phyloP scores from a whole-genome alignment of 257 asterid genomes.

The Cinchona pubescens region DNA sequence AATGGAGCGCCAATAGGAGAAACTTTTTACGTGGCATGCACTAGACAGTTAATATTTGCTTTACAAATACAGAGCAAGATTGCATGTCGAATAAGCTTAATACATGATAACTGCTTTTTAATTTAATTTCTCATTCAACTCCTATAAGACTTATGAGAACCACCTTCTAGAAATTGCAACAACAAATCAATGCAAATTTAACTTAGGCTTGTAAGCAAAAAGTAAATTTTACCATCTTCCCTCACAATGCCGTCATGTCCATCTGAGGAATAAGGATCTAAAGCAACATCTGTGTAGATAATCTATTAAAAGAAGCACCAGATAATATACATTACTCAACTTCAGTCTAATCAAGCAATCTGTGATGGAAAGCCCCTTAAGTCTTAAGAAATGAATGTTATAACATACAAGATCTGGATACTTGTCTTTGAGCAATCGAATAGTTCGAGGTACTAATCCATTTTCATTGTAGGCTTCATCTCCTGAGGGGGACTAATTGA shows the following conservation, averaged over 20 bases:
- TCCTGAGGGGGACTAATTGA: constrained; percentile 69
- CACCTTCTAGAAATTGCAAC: not conserved
- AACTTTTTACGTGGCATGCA: not conserved
- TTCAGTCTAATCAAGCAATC: not conserved
- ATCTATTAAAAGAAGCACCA: constrained; percentile 39
- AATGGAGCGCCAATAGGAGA: not conserved
- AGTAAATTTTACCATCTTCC: constrained; percentile 72
- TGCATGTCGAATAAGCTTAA: not conserved
- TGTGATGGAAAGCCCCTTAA: not conserved
- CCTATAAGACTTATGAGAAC: no score
- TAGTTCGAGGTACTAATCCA: constrained; percentile 84
- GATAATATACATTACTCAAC: constrained; percentile 13
- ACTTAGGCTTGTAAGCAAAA: constrained; percentile 2
- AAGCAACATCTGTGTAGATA: constrained; percentile 91
- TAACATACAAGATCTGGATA: constrained; percentile 87
- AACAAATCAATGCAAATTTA: constrained; percentile 1
- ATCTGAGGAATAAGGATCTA: constrained; percentile 96
- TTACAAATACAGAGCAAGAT: no score
- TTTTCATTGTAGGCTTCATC: constrained; percentile 92
- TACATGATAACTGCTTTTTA: not conserved
- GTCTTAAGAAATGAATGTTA: constrained; percentile 8
- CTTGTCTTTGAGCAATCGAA: constrained; percentile 88
- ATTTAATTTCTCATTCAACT: not conserved
- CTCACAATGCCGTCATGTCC: constrained; percentile 99
- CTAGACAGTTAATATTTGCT: not conserved